Evolutionary conservation across 305 asterid species (phyloP).

Genomic region (Solanum hybrid): DNA sequence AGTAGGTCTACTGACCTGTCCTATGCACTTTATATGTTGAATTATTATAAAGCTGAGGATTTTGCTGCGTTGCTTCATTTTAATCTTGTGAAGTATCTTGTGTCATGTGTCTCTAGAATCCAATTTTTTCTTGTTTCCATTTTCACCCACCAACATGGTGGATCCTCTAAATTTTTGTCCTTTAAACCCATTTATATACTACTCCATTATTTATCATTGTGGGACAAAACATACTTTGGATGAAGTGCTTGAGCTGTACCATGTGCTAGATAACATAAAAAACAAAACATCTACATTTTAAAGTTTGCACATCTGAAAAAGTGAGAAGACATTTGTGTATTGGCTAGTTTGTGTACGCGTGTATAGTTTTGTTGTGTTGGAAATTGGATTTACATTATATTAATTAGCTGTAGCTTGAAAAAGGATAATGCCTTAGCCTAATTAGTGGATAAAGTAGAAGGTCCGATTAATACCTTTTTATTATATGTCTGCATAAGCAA

Average conservation of each 20-base stretch:
- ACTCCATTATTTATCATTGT: not conserved
- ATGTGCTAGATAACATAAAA: slow-evolving; percentile 26
- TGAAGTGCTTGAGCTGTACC: slow-evolving; percentile 44
- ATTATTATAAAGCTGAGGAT: not conserved
- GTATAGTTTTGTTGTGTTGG: not conserved
- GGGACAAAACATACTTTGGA: slow-evolving; percentile 1
- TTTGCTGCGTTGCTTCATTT: not conserved
- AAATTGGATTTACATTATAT: not conserved
- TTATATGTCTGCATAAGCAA: not conserved
- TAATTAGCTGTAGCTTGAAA: not conserved
- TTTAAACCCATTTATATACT: not conserved
- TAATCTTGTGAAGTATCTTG: not conserved
- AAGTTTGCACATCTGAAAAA: slow-evolving; percentile 7
- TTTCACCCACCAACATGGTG: slow-evolving; percentile 3
- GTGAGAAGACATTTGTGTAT: not conserved
- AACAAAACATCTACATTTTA: slow-evolving; percentile 5
- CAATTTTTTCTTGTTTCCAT: not conserved
- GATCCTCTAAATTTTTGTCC: slow-evolving; percentile 1
- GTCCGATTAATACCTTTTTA: not conserved
- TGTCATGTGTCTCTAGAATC: not conserved
- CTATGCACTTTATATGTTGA: not conserved
- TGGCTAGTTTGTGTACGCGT: not conserved
- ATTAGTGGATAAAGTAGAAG: not conserved
- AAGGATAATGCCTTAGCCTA: not conserved
- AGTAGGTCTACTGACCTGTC: not conserved